phyloP scores from a whole-genome alignment of 176 grass and related monocot species.

The Chloris gayana region DNA sequence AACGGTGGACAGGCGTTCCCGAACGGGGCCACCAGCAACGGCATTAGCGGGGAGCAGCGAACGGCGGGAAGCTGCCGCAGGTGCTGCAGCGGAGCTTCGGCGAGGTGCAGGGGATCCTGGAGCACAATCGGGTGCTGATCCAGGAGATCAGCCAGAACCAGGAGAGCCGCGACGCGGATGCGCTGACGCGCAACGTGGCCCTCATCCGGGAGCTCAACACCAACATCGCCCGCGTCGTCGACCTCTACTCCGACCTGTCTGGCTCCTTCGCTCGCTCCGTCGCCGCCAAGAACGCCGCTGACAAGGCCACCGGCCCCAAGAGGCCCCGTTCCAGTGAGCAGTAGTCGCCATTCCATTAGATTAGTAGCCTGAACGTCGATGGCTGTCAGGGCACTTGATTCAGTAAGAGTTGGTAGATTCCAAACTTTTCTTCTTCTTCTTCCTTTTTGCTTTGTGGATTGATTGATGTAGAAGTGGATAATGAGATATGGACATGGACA shows the following conservation, averaged over 20 bases:
- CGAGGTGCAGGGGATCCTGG: constrained; percentile 67
- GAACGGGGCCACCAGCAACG: background rate
- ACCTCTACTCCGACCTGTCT: constrained; percentile 69
- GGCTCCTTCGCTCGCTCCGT: constrained; percentile 51
- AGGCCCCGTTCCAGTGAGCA: background rate
- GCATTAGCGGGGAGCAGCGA: background rate
- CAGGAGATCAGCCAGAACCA: constrained; percentile 84
- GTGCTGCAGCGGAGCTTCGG: constrained; percentile 58
- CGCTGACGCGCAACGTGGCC: constrained; percentile 60
- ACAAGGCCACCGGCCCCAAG: background rate
- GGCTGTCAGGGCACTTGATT: background rate
- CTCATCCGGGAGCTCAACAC: constrained; percentile 81
- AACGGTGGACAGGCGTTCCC: background rate
- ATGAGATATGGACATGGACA: background rate
- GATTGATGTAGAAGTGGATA: background rate
- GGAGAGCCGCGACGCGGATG: constrained; percentile 51
- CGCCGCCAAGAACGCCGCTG: constrained; percentile 21
- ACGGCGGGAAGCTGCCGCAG: constrained; percentile 24
- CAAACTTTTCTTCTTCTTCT: background rate
- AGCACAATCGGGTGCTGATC: constrained; percentile 70
- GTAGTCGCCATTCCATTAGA: background rate
- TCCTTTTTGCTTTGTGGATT: background rate
- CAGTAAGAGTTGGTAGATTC: background rate
- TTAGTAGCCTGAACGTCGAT: background rate
- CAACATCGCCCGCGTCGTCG: constrained; percentile 67